phyloP scores from a whole-genome alignment of 140 eudicot species.

The Cichorium intybus region DNA sequence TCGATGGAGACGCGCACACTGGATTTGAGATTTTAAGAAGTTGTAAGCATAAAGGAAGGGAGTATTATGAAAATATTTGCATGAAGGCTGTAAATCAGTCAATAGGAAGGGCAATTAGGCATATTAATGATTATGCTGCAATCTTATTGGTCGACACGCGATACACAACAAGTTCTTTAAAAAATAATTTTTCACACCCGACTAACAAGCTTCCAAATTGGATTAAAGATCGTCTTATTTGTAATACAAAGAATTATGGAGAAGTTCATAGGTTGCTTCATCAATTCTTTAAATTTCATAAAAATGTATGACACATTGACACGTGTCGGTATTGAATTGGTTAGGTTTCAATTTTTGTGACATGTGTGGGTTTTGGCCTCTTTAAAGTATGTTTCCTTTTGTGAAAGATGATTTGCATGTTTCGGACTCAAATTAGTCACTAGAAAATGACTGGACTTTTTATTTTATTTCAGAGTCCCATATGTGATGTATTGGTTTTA shows the following conservation, averaged over 20 bases:
- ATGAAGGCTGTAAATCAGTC: slow-evolving; percentile 98
- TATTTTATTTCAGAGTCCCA: slow-evolving; percentile 27
- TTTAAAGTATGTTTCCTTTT: slow-evolving; percentile 9
- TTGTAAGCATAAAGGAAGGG: slow-evolving; percentile 83
- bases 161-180: slow-evolving; percentile 52
- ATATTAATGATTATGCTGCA: slow-evolving; percentile 85
- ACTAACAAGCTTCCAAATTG: slow-evolving; percentile 81
- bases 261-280: slow-evolving; percentile 74
- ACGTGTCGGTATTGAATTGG: slow-evolving; percentile 8
- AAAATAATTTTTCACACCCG: slow-evolving; percentile 52
- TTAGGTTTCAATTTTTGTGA: not conserved
- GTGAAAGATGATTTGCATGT: slow-evolving; percentile 24
- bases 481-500: slow-evolving; percentile 36
- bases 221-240: slow-evolving; percentile 67
- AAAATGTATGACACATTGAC: not conserved
- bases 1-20: slow-evolving; percentile 47
- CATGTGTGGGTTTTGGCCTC: not conserved
- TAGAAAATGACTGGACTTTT: slow-evolving; percentile 45
- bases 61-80: slow-evolving; percentile 98
- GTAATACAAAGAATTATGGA: slow-evolving; percentile 56
- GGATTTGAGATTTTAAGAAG: slow-evolving; percentile 78
- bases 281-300: slow-evolving; percentile 77
- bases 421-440: slow-evolving; percentile 10
- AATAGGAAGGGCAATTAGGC: slow-evolving; percentile 94
- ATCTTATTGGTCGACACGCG: slow-evolving; percentile 86